A percentile compares a stretch with the other conserved stretches of the same genome.
phyloP scores from a whole-genome alignment of 768 basidiomycete species.

The Russula sp. region DNA sequence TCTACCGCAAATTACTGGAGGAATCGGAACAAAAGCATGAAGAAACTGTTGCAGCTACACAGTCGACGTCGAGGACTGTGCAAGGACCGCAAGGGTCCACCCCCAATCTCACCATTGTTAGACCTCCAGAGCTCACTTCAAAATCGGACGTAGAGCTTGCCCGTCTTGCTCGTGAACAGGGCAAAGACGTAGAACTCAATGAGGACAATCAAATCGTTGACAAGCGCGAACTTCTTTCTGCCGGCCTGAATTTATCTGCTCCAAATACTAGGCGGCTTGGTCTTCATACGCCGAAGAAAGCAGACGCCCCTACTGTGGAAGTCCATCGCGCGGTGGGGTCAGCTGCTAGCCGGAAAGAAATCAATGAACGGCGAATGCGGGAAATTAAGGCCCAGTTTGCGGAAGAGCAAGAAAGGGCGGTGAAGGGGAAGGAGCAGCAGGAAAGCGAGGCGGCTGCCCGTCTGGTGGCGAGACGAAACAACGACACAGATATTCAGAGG shows the following conservation, averaged over 20 bases:
- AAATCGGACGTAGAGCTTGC: constrained; percentile 74
- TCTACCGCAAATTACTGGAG: constrained; percentile 73
- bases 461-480: constrained; percentile 68
- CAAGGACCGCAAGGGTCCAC: constrained; percentile 57
- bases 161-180: constrained; percentile 58
- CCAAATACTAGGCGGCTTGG: constrained; percentile 74
- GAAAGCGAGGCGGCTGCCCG: constrained; percentile 63
- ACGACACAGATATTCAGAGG: constrained; percentile 62
- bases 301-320: constrained; percentile 34
- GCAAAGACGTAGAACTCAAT: constrained; percentile 87
- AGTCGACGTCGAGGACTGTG: constrained; percentile 41
- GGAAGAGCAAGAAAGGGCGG: constrained; percentile 59
- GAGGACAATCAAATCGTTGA: constrained; percentile 98
- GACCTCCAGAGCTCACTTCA: constrained; percentile 57
- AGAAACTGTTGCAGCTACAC: constrained; percentile 76
- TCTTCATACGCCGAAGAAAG: constrained; percentile 31
- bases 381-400: constrained; percentile 78
- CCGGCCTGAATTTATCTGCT: constrained; percentile 86
- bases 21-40: constrained; percentile 79
- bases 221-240: constrained; percentile 84
- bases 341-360: constrained; percentile 74
- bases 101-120: constrained; percentile 69
- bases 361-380: constrained; percentile 73
- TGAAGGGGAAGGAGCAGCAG: constrained; percentile 48
- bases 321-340: constrained; percentile 76